These are phyloP conservation scores for Taphrina communis DNA, from an alignment of 1,139 yeast genomes.

Conservation along the genomic window DNA sequence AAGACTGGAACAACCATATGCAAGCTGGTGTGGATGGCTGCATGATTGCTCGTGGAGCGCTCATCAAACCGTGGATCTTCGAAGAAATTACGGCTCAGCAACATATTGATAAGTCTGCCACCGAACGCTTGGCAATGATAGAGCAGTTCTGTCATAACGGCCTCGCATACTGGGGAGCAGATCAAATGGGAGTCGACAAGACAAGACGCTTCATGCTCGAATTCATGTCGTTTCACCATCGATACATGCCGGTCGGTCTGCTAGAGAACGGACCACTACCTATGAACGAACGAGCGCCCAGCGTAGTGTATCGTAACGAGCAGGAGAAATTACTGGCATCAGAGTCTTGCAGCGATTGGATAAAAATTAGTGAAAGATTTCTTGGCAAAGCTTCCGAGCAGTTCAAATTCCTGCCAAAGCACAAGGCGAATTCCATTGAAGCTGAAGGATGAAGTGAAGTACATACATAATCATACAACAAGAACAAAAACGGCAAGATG, in stretches of 20 bases:
- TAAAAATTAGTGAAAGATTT: conserved; percentile 94
- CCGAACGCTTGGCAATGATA: conserved; percentile 81
- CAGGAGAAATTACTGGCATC: conserved; percentile 88
- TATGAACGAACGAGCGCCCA: conserved; percentile 90
- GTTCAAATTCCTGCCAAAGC: conserved; percentile 88
- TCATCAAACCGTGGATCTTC: conserved; percentile 98
- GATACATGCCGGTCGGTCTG: conserved; percentile 93
- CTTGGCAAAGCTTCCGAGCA: conserved; percentile 79
- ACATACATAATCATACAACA: background rate
- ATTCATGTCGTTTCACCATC: conserved; percentile 87
- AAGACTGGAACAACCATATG: conserved; percentile 86
- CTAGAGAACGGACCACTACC: conserved; percentile 86
- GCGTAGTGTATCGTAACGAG: conserved; percentile 93
- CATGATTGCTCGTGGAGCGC: conserved; percentile 97
- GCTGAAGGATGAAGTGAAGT: conserved; percentile 42
- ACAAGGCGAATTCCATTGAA: conserved; percentile 83
- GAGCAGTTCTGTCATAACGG: conserved; percentile 76
- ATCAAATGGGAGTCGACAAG: conserved; percentile 86
- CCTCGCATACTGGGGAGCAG: conserved; percentile 97
- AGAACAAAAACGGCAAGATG: too few species aligned
- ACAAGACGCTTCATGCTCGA: conserved; percentile 94
- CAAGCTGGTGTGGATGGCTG: conserved; percentile 82
- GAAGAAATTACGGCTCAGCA: conserved; percentile 92
- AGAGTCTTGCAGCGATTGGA: conserved; percentile 89
- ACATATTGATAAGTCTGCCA: conserved; percentile 85